A percentile compares a stretch with the other conserved stretches of the same genome.
These are phyloP conservation scores for Calonectria leucothoes DNA, from an alignment of 2,329 filamentous ascomycete genomes.

Conservation along the genomic window DNA sequence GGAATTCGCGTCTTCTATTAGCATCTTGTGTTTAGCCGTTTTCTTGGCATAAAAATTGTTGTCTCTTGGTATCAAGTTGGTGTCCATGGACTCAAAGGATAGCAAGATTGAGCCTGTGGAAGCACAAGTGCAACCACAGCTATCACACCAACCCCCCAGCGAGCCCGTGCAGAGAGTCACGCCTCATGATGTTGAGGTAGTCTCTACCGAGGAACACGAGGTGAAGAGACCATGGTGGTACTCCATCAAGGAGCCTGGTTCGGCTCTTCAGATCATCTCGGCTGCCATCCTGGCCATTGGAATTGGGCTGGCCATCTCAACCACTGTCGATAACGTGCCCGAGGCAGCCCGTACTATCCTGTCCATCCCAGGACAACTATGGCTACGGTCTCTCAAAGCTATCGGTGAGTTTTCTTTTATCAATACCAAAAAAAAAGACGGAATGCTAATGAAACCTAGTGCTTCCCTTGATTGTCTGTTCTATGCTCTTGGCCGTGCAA, in stretches of 20 bases:
- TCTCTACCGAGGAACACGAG: conserved; percentile 24
- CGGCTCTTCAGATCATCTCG: conserved; percentile 61
- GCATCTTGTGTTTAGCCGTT: too few relatives aligned
- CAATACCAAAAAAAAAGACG: too few relatives aligned
- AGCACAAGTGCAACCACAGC: background rate
- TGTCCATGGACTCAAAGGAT: conserved; percentile 33
- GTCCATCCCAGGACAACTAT: conserved; percentile 61
- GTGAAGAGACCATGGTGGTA: conserved; percentile 50
- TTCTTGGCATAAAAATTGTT: background rate
- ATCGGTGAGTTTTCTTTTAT: conserved; percentile 53
- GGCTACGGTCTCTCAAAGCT: conserved; percentile 61
- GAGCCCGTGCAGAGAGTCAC: conserved; percentile 35
- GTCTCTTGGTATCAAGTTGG: conserved; percentile 14
- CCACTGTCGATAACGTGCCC: conserved; percentile 55
- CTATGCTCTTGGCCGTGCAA: conserved; percentile 63
- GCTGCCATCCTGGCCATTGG: conserved; percentile 61
- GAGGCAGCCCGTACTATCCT: conserved; percentile 54
- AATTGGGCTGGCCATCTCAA: conserved; percentile 60
- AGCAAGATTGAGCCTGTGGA: conserved; percentile 27
- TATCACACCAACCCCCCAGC: conserved; percentile 8
- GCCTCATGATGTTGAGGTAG: conserved; percentile 18
- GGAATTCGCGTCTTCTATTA: background rate
- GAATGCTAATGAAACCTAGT: conserved; percentile 46
- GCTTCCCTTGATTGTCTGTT: conserved; percentile 62
- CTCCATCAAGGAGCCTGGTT: conserved; percentile 54